Evolutionary conservation across 2,329 filamentous ascomycete species (phyloP), one percentile per base, ranked within the genome.

Genomic region (Diplocarpon rosae): DNA sequence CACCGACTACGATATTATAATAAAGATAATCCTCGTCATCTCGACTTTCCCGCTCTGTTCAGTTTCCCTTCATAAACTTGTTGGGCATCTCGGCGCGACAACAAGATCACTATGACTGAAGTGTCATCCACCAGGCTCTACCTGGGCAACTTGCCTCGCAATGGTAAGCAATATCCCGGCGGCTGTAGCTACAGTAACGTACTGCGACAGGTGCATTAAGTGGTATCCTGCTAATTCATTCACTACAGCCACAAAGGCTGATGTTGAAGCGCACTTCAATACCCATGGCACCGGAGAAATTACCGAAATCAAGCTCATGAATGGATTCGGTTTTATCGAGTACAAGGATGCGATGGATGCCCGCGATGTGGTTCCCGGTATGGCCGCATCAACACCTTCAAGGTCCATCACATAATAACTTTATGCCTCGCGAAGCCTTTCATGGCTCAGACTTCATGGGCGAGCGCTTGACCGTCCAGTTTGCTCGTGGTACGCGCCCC

Each of bases 281-380:
- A 87, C 81, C 62, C 88, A 95, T 80, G 92, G 90, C 64, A 90
- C 88, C 58, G 92, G 92, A 66, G 88, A 95, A 66, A 96, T 98
- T 65, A 92, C 85, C 57, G 92, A 98, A 72, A 90, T 98, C 71
- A 98, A 98, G 74, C 80, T 98, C 53, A 98, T 98, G 92, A 96
- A 95, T 65, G 92, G 92, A 62, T 98, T 98, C 64, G 92, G 92
- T 65, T 98, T 98, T 73, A 95, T 98, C 65, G 92, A 98, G 68
- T 98, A 96, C 69, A 93, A 95, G 68, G 92, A 96, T 70, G 80
- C 88, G 47, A 86, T 95, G 84, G 92, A 98, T 70, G 92, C 92
- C 57, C 85, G 90, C 63, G 92, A 98, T 70, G 89, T 98, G 54
- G 92, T 98, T 62, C 92, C 92, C 68, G 90, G 92, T 95, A 78